phyloP scores from a whole-genome alignment of 345 rosid species.

The Balakata baccata region DNA sequence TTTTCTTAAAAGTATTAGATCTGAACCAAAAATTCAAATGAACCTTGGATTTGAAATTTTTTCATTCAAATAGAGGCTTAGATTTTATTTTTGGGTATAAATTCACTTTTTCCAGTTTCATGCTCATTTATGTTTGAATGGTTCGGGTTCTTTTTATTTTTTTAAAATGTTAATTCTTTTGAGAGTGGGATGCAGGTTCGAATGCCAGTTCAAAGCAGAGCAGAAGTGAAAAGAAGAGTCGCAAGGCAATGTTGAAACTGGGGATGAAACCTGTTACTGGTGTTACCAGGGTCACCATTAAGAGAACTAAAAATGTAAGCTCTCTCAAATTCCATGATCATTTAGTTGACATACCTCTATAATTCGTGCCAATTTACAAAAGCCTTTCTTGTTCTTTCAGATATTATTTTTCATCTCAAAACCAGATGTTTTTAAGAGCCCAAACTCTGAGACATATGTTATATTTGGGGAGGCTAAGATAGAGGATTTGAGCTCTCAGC shows the following conservation, averaged over 20 bases:
- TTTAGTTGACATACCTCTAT: constrained; percentile 1
- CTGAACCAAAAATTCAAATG: background rate
- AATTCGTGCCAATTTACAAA: constrained; percentile 2
- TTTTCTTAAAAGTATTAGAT: background rate
- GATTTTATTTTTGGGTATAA: no score
- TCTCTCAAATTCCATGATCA: background rate
- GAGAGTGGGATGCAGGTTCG: constrained; percentile 44
- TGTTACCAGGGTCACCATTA: constrained; percentile 77
- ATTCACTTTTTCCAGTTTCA: background rate
- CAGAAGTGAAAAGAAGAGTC: constrained; percentile 84
- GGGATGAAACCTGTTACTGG: constrained; percentile 83
- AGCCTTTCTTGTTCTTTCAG: constrained; percentile 35
- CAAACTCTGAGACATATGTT: constrained; percentile 77
- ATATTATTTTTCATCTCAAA: constrained; percentile 76
- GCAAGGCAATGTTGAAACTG: constrained; percentile 79
- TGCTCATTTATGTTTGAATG: background rate
- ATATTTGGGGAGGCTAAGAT: constrained; percentile 91
- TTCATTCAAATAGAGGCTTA: background rate
- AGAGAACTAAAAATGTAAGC: constrained; percentile 72
- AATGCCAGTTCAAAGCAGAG: constrained; percentile 77
- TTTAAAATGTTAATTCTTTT: constrained; percentile 2
- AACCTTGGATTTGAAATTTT: background rate
- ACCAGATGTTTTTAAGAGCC: constrained; percentile 87
- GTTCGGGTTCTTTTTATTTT: background rate
- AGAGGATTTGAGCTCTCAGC: constrained; percentile 88